phyloP scores from a whole-genome alignment of 768 basidiomycete species.

The Termitomyces eurrhizus region DNA sequence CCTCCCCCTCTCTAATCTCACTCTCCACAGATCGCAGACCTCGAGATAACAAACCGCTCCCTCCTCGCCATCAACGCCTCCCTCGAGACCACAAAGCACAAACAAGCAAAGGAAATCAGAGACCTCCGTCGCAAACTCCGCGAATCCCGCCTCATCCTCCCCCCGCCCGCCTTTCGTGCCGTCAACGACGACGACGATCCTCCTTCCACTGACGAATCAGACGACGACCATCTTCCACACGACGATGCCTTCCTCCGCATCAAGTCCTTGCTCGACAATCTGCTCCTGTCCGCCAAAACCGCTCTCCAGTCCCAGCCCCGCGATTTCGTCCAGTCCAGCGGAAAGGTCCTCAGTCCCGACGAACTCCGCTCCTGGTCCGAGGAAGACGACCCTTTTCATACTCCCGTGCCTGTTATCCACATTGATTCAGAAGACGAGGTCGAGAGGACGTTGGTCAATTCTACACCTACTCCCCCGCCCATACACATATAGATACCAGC shows the following conservation, averaged over 20 bases:
- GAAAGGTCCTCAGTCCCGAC: conserved; percentile 71
- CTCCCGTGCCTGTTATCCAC: conserved; percentile 16
- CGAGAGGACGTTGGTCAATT: conserved; percentile 28
- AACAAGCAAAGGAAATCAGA: conserved; percentile 81
- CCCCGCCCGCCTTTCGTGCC: conserved; percentile 57
- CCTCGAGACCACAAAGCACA: conserved; percentile 75
- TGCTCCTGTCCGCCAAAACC: conserved; percentile 53
- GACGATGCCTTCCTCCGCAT: conserved; percentile 65
- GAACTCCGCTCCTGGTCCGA: conserved; percentile 57
- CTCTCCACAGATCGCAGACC: conserved; percentile 71
- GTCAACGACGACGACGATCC: conserved; percentile 44
- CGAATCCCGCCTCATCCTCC: conserved; percentile 75
- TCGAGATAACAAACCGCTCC: conserved; percentile 88
- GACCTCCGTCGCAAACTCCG: conserved; percentile 80
- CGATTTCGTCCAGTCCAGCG: conserved; percentile 44
- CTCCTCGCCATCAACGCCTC: conserved; percentile 81
- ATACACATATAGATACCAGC: conserved; percentile 26
- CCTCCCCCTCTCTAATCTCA: background rate
- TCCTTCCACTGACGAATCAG: conserved; percentile 7
- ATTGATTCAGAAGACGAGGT: conserved; percentile 37
- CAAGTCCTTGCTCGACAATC: conserved; percentile 55
- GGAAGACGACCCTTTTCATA: conserved; percentile 20
- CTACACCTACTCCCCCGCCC: conserved; percentile 29
- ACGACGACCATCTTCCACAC: conserved; percentile 13
- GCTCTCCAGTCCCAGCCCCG: conserved; percentile 59